phyloP scores from a whole-genome alignment of 2,329 filamentous ascomycete species.

The Aspergillus ustus region DNA sequence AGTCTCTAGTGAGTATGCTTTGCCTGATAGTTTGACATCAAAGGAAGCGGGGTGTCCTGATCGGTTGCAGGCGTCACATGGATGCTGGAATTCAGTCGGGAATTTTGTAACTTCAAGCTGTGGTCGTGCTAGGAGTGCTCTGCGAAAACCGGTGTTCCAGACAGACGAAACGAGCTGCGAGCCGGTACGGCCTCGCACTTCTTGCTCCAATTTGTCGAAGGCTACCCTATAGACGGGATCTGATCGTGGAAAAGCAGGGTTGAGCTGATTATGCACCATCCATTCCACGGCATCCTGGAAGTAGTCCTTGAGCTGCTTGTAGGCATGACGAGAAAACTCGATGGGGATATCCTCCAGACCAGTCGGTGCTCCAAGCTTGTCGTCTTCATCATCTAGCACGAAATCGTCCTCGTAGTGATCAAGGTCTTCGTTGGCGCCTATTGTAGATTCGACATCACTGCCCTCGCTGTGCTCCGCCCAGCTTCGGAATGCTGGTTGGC shows the following conservation, averaged over 20 bases:
- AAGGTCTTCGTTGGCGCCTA: conserved; percentile 48
- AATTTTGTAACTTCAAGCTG: conserved; percentile 58
- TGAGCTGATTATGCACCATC: conserved; percentile 79
- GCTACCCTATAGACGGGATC: conserved; percentile 70
- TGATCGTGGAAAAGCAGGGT: conserved; percentile 68
- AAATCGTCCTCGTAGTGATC: conserved; percentile 67
- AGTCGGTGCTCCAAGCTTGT: conserved; percentile 61
- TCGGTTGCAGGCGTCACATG: conserved; percentile 74
- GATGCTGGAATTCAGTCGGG: conserved; percentile 48
- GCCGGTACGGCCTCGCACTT: conserved; percentile 68
- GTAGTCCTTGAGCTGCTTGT: conserved; percentile 71
- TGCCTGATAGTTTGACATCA: conserved; percentile 66
- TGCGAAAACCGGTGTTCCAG: conserved; percentile 71
- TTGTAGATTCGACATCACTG: conserved; percentile 35
- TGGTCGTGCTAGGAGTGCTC: conserved; percentile 68
- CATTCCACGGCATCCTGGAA: conserved; percentile 77
- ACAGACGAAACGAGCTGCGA: conserved; percentile 74
- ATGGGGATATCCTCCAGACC: conserved; percentile 63
- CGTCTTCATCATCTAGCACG: conserved; percentile 65
- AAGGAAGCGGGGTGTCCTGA: conserved; percentile 69
- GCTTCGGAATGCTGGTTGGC: conserved; percentile 22
- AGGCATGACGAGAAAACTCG: conserved; percentile 68
- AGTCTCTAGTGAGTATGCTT: conserved; percentile 67
- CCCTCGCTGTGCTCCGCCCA: conserved; percentile 28
- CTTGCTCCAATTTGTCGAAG: conserved; percentile 73